Base-by-base conservation (phyloP, 1,139 yeast species). In the Geotrichum restrictum region DNA sequence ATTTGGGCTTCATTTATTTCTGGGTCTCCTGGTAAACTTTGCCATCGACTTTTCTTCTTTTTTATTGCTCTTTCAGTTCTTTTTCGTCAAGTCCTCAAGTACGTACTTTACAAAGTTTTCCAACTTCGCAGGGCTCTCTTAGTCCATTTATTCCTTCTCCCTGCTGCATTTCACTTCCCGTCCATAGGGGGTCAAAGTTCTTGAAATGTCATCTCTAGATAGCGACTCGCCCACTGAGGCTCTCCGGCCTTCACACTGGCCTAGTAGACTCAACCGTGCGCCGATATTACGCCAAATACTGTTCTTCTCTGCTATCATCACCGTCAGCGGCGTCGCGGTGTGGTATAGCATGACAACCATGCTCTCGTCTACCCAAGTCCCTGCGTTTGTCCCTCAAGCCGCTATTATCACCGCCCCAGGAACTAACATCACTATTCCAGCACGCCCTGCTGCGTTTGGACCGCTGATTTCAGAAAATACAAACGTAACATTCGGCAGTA, bases 401-500 rank as follows among this genome's bases (percentile, higher is more conserved):
- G 67, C 65, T 6, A 51, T 60, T 14, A 56, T 64, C 33, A 56
- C 59, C 16, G 56, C 59, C 11, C 66, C 67, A 4, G 62, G 55
- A 27, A 53, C 59, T 16, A 64, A 64, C 54, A 54, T 62, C 40
- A 60, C 66, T 11, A 49, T 64, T 10, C 60, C 67, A 1, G 71
- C 70, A 8, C 55, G 71, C 18, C 70, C 71, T 2, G 71, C 71
- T 3, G 69, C 69, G 27, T 68, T 68, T 58, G 71, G 71, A 3
- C 70, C 71, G 10, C 42, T 60, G 38, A 54, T 67, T 34, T 63
- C 65, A 13, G 44, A n/a, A 11, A 36, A 41, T 6, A n/a, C 32
- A 36, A 36, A 13, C 29, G 31, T 32, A 31, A n/a, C 48, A 13
- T 21, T n/a, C 21, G 29, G 48, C 29, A 8, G 29, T 5, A 19